Evolutionary conservation across 345 rosid genomes (phyloP).

Genomic region (Acer yangbiense): DNA sequence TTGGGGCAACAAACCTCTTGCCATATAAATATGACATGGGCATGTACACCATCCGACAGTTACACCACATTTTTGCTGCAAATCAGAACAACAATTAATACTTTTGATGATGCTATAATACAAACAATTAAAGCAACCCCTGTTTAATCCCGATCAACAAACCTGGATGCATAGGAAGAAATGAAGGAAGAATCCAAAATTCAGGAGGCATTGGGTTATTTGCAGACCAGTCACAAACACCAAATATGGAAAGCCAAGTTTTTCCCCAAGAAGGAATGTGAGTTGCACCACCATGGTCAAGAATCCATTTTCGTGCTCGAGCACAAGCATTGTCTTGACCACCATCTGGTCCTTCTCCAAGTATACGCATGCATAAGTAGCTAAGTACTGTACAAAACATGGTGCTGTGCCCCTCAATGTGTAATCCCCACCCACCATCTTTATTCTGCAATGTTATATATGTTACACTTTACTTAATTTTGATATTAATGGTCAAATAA

Average conservation of each 20-base stretch:
- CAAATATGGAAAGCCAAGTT: constrained; percentile 42
- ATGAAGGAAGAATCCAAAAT: constrained; percentile 39
- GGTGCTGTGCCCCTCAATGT: constrained; percentile 39
- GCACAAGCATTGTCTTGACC: constrained; percentile 34
- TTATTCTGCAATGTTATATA: constrained; percentile 18
- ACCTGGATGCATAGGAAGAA: constrained; percentile 42
- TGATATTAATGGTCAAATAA: no score
- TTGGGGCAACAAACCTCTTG: no score
- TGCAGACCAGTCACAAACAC: constrained; percentile 30
- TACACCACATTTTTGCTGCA: no score
- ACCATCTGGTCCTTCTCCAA: constrained; percentile 40
- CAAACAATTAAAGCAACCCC: no score
- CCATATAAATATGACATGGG: no score
- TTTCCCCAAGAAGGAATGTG: constrained; percentile 44
- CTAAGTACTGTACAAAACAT: constrained; percentile 37
- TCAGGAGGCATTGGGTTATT: constrained; percentile 39
- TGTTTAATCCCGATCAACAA: neutral
- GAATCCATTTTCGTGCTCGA: constrained; percentile 38
- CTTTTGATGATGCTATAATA: no score
- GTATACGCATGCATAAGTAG: constrained; percentile 43
- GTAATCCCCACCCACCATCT: constrained; percentile 46
- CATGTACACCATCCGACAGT: no score
- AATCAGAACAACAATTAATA: no score
- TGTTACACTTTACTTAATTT: no score
- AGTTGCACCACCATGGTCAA: constrained; percentile 35